Conservation (phyloP, 257 asterid species). For the Ilex aquifolium region DNA sequence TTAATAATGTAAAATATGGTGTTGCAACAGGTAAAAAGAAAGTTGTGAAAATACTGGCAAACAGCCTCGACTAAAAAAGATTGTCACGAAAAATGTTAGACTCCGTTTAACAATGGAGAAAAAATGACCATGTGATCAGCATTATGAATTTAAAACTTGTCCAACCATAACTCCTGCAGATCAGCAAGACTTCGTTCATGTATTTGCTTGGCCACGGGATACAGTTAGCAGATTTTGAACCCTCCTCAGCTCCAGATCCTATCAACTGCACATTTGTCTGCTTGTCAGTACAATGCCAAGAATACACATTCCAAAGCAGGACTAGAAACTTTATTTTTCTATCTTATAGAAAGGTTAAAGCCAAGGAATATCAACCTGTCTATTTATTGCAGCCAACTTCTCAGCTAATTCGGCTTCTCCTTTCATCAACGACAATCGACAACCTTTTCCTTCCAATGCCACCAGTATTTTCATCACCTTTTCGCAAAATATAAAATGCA, state of each 20-base stretch:
- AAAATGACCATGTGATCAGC: slow-evolving; percentile 45
- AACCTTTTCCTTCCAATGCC: slow-evolving; percentile 86
- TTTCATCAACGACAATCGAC: slow-evolving; percentile 75
- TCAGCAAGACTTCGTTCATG: too few species aligned
- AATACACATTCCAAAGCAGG: too few species aligned
- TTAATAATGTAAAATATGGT: too few species aligned
- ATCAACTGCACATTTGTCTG: too few species aligned
- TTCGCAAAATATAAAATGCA: too few species aligned
- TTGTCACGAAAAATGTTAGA: slow-evolving; percentile 50
- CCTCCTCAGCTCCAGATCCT: too few species aligned
- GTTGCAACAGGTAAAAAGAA: too few species aligned
- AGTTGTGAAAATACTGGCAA: too few species aligned
- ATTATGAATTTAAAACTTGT: background rate
- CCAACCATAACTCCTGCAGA: slow-evolving; percentile 13
- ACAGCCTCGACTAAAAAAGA: too few species aligned
- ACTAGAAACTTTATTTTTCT: background rate
- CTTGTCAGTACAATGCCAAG: too few species aligned
- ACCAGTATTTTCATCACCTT: slow-evolving; percentile 78
- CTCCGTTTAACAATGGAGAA: slow-evolving; percentile 64
- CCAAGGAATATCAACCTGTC: slow-evolving; percentile 48
- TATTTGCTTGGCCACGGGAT: too few species aligned
- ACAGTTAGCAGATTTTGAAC: too few species aligned
- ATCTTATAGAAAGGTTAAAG: slow-evolving; percentile 2
- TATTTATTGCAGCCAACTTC: slow-evolving; percentile 63
- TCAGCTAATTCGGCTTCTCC: slow-evolving; percentile 97